Base-by-base conservation (phyloP, 768 basidiomycete species). In the Cubamyces lactineus region DNA sequence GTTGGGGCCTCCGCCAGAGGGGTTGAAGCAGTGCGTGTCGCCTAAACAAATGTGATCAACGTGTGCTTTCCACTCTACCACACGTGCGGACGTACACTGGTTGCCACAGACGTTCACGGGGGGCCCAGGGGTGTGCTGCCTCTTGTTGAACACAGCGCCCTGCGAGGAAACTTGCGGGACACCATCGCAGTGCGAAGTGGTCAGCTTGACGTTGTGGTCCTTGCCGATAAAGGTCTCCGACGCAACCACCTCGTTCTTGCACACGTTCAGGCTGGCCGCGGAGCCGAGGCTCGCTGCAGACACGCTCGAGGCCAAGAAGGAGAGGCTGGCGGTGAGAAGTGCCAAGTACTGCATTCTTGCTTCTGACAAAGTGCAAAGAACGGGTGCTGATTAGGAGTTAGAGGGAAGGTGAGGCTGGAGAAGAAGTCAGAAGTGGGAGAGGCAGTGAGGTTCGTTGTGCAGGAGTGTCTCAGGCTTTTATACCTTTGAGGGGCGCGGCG, bases 1-100 rank as follows among this genome's bases (percentile, higher is more conserved):
- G 69, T 80, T 72, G 1, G 81, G 82, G 34, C 80, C 82, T 66
- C 80, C 80, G 19, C 79, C 80, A 2, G 78, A 64, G 2, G 79
- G 78, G 11, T 66, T 59, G 74, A 81, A 83, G 74, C 80, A 83
- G 69, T 79, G 77, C 6, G 76, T 79, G 60, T 62, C 70, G 46
- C 34, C 34, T 34, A 11, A 1, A 34, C 6, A 34, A 34, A 1
- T 11, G 34, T 1, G 55, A 57, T 67, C 48, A 23, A 19, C 47
- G 38, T n/a, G 21, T n/a, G 26, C 40, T 24, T n/a, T n/a, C 40
- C 4, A 17, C 13, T 23, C 12, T 26, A 53, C n/a, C 23, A 8
- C 9, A 26, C 40, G 23, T 52, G 43, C 15, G 39, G 43, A 57
- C 75, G 56, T 62, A 81, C 82, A 83, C n/a, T 61, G 59, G 6